Conservation (phyloP, 2,329 filamentous ascomycete genomes). For the Phialocephala subalpina region DNA sequence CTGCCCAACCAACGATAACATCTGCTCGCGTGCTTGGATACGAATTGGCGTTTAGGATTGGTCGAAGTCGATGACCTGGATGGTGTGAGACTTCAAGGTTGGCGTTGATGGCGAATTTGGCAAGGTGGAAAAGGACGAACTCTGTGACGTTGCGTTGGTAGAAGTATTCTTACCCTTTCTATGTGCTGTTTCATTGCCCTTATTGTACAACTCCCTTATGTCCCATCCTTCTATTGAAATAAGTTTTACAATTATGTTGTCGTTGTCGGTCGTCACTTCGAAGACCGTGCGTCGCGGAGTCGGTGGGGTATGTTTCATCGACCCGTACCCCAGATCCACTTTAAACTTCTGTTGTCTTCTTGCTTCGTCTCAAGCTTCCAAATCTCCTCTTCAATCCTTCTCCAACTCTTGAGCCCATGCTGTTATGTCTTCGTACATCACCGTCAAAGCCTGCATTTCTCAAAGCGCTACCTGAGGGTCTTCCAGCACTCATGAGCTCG, state of each 20-base stretch:
- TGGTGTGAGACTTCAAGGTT: neutral
- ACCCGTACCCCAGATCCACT: neutral
- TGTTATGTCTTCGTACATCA: slow-evolving; percentile 40
- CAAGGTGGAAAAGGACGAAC: neutral
- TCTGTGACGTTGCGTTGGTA: neutral
- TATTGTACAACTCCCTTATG: neutral
- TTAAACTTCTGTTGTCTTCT: slow-evolving; percentile 28
- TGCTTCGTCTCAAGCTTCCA: slow-evolving; percentile 58
- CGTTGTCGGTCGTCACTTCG: neutral
- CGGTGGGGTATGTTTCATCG: neutral
- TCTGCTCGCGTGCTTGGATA: slow-evolving; percentile 5
- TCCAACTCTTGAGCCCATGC: slow-evolving; percentile 51
- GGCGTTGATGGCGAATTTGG: neutral
- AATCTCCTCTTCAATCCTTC: slow-evolving; percentile 62
- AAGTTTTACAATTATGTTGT: neutral
- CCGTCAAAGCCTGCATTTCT: slow-evolving; percentile 27
- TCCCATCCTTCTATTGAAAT: neutral
- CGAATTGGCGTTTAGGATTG: slow-evolving; percentile 20
- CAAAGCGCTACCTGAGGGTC: slow-evolving; percentile 18
- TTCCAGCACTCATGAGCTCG: slow-evolving; percentile 11
- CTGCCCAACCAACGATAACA: neutral
- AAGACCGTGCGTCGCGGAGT: slow-evolving; percentile 1
- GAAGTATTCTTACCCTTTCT: neutral
- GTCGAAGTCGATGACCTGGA: slow-evolving; percentile 2
- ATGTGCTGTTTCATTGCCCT: neutral